Evolutionary conservation across 495 filamentous ascomycete genomes (phyloP).

Genomic region (Daldinia loculata): DNA sequence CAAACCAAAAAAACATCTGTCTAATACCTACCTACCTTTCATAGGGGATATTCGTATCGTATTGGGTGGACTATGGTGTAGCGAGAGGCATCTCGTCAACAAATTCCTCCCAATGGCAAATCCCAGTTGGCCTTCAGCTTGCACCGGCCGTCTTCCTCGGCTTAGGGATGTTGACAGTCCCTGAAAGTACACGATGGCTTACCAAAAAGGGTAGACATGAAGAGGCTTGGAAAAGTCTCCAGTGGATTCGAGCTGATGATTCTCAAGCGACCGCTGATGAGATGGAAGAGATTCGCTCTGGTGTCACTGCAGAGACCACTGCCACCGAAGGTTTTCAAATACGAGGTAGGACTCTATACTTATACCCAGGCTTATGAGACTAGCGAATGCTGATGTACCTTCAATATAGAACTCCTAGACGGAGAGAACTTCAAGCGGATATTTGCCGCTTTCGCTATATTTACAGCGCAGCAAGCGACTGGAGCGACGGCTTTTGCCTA

Average conservation of each 20-base stretch:
- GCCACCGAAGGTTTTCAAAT: slow-evolving; percentile 44
- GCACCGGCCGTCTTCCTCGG: slow-evolving; percentile 55
- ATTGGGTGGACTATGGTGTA: slow-evolving; percentile 63
- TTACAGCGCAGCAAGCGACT: slow-evolving; percentile 58
- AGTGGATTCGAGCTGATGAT: slow-evolving; percentile 58
- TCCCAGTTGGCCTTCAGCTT: slow-evolving; percentile 61
- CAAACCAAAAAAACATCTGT: background rate
- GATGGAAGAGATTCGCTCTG: slow-evolving; percentile 52
- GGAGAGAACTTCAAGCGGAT: slow-evolving; percentile 49
- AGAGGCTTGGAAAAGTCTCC: slow-evolving; percentile 57
- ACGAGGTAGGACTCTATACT: slow-evolving; percentile 17
- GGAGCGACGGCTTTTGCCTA: slow-evolving; percentile 50
- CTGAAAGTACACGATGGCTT: slow-evolving; percentile 61
- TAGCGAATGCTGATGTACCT: slow-evolving; percentile 1
- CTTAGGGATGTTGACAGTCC: slow-evolving; percentile 56
- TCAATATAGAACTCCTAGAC: slow-evolving; percentile 46
- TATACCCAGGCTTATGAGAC: background rate
- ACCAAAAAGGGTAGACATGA: slow-evolving; percentile 57
- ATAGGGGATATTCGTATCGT: slow-evolving; percentile 60
- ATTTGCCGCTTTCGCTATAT: slow-evolving; percentile 57
- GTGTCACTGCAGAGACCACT: slow-evolving; percentile 49
- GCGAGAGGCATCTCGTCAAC: slow-evolving; percentile 44
- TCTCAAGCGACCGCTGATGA: slow-evolving; percentile 48
- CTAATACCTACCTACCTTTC: background rate
- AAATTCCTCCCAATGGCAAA: slow-evolving; percentile 59